A percentile compares a stretch with the other conserved stretches of the same genome.
These are phyloP conservation scores for Cystobasidium sp. DNA, from an alignment of 1,284 basidiomycete genomes.

Conservation along the genomic window DNA sequence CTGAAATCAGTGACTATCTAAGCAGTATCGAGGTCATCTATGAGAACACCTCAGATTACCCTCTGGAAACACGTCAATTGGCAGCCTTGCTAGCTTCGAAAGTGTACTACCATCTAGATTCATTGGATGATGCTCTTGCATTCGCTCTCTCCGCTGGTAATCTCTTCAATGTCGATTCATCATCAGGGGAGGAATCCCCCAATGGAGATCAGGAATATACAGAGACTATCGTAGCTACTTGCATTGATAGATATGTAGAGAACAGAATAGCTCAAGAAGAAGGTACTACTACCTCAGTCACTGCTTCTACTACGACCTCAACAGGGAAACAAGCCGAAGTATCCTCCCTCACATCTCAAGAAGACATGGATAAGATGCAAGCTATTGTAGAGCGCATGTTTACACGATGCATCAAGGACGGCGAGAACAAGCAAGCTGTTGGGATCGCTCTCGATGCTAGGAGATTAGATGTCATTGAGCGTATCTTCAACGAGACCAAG, in stretches of 20 bases:
- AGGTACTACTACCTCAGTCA: neutral
- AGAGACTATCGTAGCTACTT: slow-evolving; percentile 94
- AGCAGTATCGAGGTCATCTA: slow-evolving; percentile 78
- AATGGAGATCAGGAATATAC: slow-evolving; percentile 75
- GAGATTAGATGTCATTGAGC: slow-evolving; percentile 79
- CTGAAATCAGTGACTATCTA: slow-evolving; percentile 94
- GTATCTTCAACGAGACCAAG: slow-evolving; percentile 61
- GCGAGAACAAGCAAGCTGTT: slow-evolving; percentile 87
- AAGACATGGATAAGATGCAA: slow-evolving; percentile 62
- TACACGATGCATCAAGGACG: slow-evolving; percentile 76
- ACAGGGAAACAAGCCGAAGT: slow-evolving; percentile 33
- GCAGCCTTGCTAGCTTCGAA: slow-evolving; percentile 91
- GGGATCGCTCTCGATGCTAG: slow-evolving; percentile 90
- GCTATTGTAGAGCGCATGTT: slow-evolving; percentile 86
- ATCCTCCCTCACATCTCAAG: slow-evolving; percentile 45
- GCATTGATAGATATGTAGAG: slow-evolving; percentile 85
- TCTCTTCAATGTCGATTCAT: slow-evolving; percentile 71
- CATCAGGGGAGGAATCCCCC: slow-evolving; percentile 54
- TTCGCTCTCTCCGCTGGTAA: slow-evolving; percentile 88
- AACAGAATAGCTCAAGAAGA: slow-evolving; percentile 55
- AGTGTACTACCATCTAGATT: slow-evolving; percentile 92
- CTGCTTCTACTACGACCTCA: neutral
- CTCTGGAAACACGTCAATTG: slow-evolving; percentile 71
- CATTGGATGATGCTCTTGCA: slow-evolving; percentile 87
- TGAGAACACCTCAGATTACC: slow-evolving; percentile 69